Evolutionary conservation across 441 rosid genomes (phyloP).

Genomic region (Euphorbia neoarborescens): DNA sequence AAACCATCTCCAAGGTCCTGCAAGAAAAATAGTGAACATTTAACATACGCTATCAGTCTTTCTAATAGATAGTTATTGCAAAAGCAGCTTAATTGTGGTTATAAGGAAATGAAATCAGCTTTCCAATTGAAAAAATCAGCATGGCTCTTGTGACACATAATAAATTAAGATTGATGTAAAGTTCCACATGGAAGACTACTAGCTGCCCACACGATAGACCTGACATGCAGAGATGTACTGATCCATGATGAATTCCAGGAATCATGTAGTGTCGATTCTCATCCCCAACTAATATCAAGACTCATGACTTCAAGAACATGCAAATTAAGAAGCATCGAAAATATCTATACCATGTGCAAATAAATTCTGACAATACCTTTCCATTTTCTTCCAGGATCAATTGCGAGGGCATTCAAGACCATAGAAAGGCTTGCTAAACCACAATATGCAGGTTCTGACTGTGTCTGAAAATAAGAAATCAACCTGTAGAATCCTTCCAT

Average conservation of each 20-base stretch:
- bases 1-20: conserved; percentile 99
- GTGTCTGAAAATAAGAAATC: conserved; percentile 59
- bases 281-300: neutral
- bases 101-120: neutral
- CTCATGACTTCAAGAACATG: neutral
- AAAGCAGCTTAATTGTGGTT: neutral
- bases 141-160: neutral
- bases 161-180: neutral
- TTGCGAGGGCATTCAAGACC: conserved; percentile 62
- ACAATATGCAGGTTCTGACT: conserved; percentile 64
- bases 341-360: neutral
- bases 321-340: neutral
- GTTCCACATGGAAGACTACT: neutral
- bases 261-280: neutral
- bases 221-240: neutral
- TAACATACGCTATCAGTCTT: neutral
- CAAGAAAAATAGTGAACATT: conserved; percentile 15
- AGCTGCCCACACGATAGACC: neutral
- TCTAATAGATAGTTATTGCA: neutral
- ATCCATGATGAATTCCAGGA: neutral
- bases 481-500: conserved; percentile 57
- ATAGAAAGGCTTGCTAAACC: conserved; percentile 51
- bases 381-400: conserved; percentile 57
- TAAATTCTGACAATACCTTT: conserved; percentile 34
- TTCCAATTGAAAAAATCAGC: neutral